Conservation (phyloP, 2,329 filamentous ascomycete species). For the Shiraia bambusicola region DNA sequence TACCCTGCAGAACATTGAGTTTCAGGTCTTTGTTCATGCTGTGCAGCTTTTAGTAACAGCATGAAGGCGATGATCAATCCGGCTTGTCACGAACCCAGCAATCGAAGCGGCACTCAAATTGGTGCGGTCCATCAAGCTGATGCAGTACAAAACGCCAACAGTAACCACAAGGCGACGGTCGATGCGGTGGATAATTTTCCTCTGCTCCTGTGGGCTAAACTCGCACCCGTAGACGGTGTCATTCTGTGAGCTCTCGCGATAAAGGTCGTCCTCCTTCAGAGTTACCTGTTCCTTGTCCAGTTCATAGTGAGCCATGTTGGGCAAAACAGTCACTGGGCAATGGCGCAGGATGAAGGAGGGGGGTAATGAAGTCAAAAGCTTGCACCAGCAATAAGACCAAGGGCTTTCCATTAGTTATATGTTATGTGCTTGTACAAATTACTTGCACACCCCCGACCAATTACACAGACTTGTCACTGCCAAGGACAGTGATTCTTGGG, state of each 20-base stretch:
- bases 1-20: slow-evolving; percentile 27
- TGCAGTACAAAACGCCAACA: slow-evolving; percentile 65
- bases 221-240: slow-evolving; percentile 34
- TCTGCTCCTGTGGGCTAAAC: slow-evolving; percentile 64
- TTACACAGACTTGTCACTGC: slow-evolving; percentile 14
- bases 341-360: slow-evolving; percentile 3
- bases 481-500: slow-evolving; percentile 15
- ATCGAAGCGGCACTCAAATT: slow-evolving; percentile 74
- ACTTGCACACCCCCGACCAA: no score
- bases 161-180: slow-evolving; percentile 59
- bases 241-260: slow-evolving; percentile 21
- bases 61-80: slow-evolving; percentile 4
- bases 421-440: slow-evolving; percentile 15
- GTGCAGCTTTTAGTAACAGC: slow-evolving; percentile 20
- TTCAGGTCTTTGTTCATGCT: slow-evolving; percentile 46
- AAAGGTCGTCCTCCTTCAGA: slow-evolving; percentile 31
- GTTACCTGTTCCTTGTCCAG: slow-evolving; percentile 25
- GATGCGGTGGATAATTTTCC: slow-evolving; percentile 66
- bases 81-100: slow-evolving; percentile 57
- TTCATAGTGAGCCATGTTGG: slow-evolving; percentile 25
- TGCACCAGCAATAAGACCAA: slow-evolving; percentile 4
- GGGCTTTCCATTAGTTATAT: slow-evolving; percentile 18
- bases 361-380: slow-evolving; percentile 1
- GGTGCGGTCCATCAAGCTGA: slow-evolving; percentile 76
- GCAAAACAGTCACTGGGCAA: slow-evolving; percentile 1